Percentiles rank a stretch among this genome's conserved stretches.
These are phyloP conservation scores for Tulasnella sp. DNA, from an alignment of 768 basidiomycete genomes.

Conservation along the genomic window DNA sequence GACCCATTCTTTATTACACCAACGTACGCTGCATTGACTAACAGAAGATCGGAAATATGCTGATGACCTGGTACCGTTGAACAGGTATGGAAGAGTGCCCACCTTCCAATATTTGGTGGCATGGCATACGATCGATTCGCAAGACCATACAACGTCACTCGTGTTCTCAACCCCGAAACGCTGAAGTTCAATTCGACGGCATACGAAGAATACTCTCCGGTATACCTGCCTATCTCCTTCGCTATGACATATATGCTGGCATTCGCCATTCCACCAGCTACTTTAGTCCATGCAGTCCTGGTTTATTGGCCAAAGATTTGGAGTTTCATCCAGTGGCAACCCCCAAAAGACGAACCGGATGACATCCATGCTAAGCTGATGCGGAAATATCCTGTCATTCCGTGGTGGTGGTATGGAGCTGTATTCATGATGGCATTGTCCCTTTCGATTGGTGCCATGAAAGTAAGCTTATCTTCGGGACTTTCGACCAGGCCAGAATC, in stretches of 20 bases:
- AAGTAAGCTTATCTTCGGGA: conserved; percentile 35
- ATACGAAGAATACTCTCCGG: conserved; percentile 46
- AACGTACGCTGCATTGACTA: conserved; percentile 57
- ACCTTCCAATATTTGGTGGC: conserved; percentile 45
- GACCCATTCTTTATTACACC: conserved; percentile 88
- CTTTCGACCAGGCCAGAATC: neutral
- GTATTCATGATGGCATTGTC: conserved; percentile 41
- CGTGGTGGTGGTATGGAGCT: conserved; percentile 44
- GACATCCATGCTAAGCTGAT: conserved; percentile 51
- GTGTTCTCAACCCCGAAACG: conserved; percentile 37
- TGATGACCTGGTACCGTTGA: too few species aligned
- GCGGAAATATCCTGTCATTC: conserved; percentile 44
- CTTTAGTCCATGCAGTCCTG: conserved; percentile 46
- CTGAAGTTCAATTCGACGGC: conserved; percentile 42
- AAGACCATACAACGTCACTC: conserved; percentile 41
- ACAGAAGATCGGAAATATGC: neutral
- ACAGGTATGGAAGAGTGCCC: conserved; percentile 43
- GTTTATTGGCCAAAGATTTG: conserved; percentile 43
- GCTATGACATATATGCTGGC: conserved; percentile 44
- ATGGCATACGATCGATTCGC: conserved; percentile 46
- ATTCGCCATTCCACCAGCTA: conserved; percentile 42
- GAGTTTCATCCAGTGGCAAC: conserved; percentile 36
- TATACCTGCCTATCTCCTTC: conserved; percentile 46
- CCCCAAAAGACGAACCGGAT: conserved; percentile 40
- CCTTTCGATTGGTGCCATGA: conserved; percentile 41